A percentile compares a stretch with the other conserved stretches of the same genome.
phyloP scores from a whole-genome alignment of 1,284 basidiomycete genomes.

The Omphalotus olearius region DNA sequence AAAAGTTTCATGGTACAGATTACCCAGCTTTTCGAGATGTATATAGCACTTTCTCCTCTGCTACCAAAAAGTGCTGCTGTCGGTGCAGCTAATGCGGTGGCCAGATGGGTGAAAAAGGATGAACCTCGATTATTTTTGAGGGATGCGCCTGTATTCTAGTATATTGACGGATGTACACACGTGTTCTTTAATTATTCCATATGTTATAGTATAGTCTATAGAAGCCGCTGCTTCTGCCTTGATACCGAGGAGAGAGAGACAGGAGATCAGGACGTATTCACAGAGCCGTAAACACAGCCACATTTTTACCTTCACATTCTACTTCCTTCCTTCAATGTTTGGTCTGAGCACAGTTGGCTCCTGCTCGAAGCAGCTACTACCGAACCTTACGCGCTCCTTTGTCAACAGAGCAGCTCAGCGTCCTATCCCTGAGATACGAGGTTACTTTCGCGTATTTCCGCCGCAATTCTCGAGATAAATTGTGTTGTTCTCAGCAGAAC shows the following conservation, averaged over 20 bases:
- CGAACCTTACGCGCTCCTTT: constrained; percentile 31
- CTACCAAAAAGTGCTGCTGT: constrained; percentile 85
- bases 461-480: constrained; percentile 6
- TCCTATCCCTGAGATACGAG: constrained; percentile 26
- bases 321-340: not conserved
- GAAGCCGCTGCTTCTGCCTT: too few relatives aligned
- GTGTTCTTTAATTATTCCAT: not conserved
- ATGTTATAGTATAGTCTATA: too few relatives aligned
- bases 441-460: constrained; percentile 19
- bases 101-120: constrained; percentile 87
- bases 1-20: constrained; percentile 52
- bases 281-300: too few relatives aligned
- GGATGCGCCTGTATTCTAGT: constrained; percentile 83
- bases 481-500: constrained; percentile 24
- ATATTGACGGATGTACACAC: too few relatives aligned
- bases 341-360: constrained; percentile 7
- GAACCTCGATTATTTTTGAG: constrained; percentile 79
- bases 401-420: constrained; percentile 34
- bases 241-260: too few relatives aligned
- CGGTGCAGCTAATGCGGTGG: constrained; percentile 83
- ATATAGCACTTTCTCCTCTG: constrained; percentile 77
- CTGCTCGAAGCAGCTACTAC: constrained; percentile 21
- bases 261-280: too few relatives aligned
- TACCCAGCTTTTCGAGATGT: constrained; percentile 90
- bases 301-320: too few relatives aligned